Evolutionary conservation across 2,329 filamentous ascomycete genomes (phyloP).

Genomic region (Chaetomiaceae sp.): DNA sequence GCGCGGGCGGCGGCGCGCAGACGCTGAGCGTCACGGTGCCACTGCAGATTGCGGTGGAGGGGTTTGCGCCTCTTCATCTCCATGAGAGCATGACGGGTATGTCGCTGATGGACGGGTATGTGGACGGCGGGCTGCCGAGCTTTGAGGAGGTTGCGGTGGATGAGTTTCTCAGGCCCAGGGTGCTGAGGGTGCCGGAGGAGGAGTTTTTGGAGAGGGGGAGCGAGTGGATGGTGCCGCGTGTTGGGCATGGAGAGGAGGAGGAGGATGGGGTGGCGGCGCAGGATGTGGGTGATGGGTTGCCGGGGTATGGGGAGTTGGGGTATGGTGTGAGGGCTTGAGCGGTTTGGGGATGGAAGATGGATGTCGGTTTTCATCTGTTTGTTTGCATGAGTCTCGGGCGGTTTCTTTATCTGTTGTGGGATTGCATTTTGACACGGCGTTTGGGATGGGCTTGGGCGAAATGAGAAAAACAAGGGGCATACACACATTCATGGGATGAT

Average conservation of each 20-base stretch:
- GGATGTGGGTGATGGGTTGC: slow-evolving; percentile 23
- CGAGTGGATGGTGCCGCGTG: background rate
- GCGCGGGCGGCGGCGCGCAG: slow-evolving; percentile 35
- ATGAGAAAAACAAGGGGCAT: no score
- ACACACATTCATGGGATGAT: no score
- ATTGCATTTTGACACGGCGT: background rate
- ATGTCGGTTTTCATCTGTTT: background rate
- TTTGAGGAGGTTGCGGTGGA: slow-evolving; percentile 46
- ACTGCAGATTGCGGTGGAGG: slow-evolving; percentile 45
- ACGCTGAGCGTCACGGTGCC: slow-evolving; percentile 44
- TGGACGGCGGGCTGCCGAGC: slow-evolving; percentile 40
- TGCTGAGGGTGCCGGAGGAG: slow-evolving; percentile 32
- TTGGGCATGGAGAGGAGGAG: background rate
- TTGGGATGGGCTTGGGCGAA: no score
- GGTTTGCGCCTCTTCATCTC: background rate
- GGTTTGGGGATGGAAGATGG: background rate
- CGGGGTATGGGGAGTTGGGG: slow-evolving; percentile 23
- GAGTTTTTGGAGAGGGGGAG: background rate
- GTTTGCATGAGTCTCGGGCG: no score
- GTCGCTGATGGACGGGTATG: background rate
- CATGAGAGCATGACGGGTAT: no score
- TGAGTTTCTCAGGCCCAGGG: slow-evolving; percentile 37
- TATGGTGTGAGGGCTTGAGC: slow-evolving; percentile 4
- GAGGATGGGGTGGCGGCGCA: background rate
- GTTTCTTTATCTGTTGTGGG: background rate